A percentile compares a stretch with the other conserved stretches of the same genome.
These are phyloP conservation scores for Blastosporella zonata DNA, from an alignment of 1,284 basidiomycete species.

Conservation along the genomic window DNA sequence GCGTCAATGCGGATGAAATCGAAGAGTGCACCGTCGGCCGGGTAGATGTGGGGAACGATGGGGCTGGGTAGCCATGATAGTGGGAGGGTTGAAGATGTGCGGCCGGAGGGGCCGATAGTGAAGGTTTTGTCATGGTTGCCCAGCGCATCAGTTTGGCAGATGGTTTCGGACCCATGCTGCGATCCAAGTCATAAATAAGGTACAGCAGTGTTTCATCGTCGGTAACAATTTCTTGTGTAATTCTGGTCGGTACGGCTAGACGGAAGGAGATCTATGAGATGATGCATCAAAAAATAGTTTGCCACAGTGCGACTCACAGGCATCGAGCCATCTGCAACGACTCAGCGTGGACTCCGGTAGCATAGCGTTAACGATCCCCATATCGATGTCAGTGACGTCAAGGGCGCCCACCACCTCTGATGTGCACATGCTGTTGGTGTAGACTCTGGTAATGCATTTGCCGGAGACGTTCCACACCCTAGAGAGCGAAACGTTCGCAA, in stretches of 20 bases:
- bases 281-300: conserved; percentile 3
- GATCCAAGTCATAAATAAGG: conserved; percentile 65
- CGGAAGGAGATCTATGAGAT: conserved; percentile 24
- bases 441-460: conserved; percentile 61
- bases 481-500: conserved; percentile 53
- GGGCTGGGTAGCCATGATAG: conserved; percentile 7
- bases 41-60: conserved; percentile 24
- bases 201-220: conserved; percentile 60
- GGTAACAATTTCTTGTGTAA: conserved; percentile 67
- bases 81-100: conserved; percentile 5
- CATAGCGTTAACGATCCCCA: conserved; percentile 43
- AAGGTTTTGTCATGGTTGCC: conserved; percentile 41
- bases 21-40: conserved; percentile 23
- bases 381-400: conserved; percentile 40
- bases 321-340: conserved; percentile 61
- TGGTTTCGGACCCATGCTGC: conserved; percentile 48
- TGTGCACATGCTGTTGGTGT: conserved; percentile 45
- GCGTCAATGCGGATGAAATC: conserved; percentile 27
- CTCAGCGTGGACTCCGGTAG: conserved; percentile 60
- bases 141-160: conserved; percentile 47
- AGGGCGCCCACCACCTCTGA: conserved; percentile 51
- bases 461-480: conserved; percentile 48
- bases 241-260: conserved; percentile 46
- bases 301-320: conserved; percentile 26
- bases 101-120: conserved; percentile 9